Evolutionary conservation across 139 green algal species (phyloP).

Genomic region (Tetradesmus lagerheimii): DNA sequence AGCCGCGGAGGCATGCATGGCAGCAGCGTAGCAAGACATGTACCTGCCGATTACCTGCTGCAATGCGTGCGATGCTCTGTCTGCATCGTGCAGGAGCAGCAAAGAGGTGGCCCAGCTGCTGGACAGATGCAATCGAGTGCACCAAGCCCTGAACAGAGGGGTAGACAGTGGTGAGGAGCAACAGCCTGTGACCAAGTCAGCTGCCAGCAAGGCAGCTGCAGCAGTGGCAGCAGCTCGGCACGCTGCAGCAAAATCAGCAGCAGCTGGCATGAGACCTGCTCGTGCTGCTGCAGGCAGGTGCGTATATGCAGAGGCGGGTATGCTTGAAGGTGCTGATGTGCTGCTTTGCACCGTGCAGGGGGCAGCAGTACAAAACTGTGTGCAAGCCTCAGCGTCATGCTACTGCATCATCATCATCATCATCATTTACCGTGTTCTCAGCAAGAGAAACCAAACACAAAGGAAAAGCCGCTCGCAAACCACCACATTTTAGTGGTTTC

Average conservation of each 20-base stretch:
- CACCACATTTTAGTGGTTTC: too few species aligned
- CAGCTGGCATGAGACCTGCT: background rate
- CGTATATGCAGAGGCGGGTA: background rate
- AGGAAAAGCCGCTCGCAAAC: too few species aligned
- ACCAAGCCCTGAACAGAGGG: constrained; percentile 22
- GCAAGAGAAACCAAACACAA: too few species aligned
- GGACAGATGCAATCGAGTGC: constrained; percentile 33
- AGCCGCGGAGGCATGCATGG: background rate
- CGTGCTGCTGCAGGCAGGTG: background rate
- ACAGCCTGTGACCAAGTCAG: background rate
- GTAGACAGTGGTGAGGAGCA: background rate
- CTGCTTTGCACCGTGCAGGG: too few species aligned
- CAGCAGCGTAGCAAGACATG: background rate
- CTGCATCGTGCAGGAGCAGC: background rate
- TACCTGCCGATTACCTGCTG: background rate
- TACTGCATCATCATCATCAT: background rate
- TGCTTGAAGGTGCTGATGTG: too few species aligned
- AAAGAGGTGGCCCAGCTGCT: constrained; percentile 31
- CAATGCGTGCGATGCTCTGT: background rate
- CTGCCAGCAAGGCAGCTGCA: background rate
- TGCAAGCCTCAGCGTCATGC: too few species aligned
- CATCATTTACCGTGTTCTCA: too few species aligned
- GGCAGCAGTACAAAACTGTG: too few species aligned
- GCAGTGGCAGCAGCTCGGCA: constrained; percentile 12
- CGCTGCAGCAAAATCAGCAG: constrained; percentile 3